These are phyloP conservation scores for Saccharomycopsis babjevae DNA, from an alignment of 805 yeast species.

Conservation along the genomic window DNA sequence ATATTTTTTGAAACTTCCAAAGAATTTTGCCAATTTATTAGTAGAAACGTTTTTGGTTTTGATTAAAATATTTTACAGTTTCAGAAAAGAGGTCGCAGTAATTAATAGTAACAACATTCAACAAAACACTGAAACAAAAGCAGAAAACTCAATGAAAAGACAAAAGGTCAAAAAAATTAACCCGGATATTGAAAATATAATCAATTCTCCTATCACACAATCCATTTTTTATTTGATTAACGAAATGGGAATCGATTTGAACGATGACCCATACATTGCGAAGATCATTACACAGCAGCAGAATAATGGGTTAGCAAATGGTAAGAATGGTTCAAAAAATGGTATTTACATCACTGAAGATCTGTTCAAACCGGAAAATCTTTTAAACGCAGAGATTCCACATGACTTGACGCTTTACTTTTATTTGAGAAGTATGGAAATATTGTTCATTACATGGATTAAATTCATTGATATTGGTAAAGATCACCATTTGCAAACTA, in stretches of 20 bases:
- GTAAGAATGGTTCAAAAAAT: background rate
- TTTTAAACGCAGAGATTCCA: background rate
- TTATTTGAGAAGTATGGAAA: conserved; percentile 17
- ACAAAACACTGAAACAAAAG: background rate
- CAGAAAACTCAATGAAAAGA: background rate
- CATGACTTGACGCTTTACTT: conserved; percentile 13
- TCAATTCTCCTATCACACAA: conserved; percentile 20
- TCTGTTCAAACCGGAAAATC: conserved; percentile 2
- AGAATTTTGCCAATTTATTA: conserved; percentile 29
- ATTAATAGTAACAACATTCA: background rate
- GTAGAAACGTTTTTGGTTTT: conserved; percentile 39
- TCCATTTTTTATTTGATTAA: conserved; percentile 20
- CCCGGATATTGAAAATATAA: conserved; percentile 9
- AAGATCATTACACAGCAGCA: background rate
- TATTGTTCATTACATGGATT: conserved; percentile 16
- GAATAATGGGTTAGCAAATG: background rate
- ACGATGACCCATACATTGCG: conserved; percentile 8
- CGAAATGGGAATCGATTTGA: conserved; percentile 16
- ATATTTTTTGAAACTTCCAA: conserved; percentile 25
- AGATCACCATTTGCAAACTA: conserved; percentile 10
- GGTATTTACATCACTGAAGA: background rate
- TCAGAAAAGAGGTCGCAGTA: conserved; percentile 17
- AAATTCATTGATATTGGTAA: conserved; percentile 18
- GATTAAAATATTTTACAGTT: conserved; percentile 32
- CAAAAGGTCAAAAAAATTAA: conserved; percentile 1